A percentile compares a stretch with the other conserved stretches of the same genome.
Evolutionary conservation across 148 eudicot species (phyloP).

Genomic region (Rhododendron mucronatum): DNA sequence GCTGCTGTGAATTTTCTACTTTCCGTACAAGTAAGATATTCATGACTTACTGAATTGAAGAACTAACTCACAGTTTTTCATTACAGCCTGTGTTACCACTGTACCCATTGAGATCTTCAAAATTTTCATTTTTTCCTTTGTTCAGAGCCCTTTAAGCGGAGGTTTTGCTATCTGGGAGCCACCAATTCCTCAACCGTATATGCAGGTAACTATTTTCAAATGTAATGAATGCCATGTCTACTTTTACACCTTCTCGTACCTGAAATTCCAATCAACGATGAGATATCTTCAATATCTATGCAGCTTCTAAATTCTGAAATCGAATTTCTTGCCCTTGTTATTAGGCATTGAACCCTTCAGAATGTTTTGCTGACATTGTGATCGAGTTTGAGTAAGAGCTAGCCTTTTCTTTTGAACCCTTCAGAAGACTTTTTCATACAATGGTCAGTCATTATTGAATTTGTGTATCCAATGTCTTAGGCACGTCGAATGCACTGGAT

Average conservation of each 20-base stretch:
- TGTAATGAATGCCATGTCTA: background rate
- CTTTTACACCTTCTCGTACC: background rate
- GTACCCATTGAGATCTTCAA: too few species aligned
- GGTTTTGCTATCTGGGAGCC: conserved; percentile 49
- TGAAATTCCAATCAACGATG: too few species aligned
- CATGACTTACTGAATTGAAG: too few species aligned
- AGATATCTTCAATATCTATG: too few species aligned
- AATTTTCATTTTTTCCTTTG: background rate
- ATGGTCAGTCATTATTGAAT: too few species aligned
- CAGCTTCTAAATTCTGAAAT: background rate
- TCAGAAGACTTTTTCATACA: too few species aligned
- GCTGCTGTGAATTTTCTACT: conserved; percentile 37
- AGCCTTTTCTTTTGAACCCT: background rate
- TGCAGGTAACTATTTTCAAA: conserved; percentile 23
- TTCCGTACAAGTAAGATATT: conserved; percentile 23
- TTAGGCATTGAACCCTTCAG: conserved; percentile 34
- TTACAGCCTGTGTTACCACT: too few species aligned
- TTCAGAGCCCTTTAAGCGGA: conserved; percentile 35
- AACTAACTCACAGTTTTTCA: background rate
- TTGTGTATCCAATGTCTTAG: conserved; percentile 10
- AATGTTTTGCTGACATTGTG: conserved; percentile 10
- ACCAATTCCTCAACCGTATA: conserved; percentile 28
- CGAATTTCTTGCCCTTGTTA: background rate
- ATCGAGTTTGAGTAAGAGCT: conserved; percentile 34
- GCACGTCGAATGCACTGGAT: conserved; percentile 38